phyloP scores from a whole-genome alignment of 2,329 filamentous ascomycete genomes.

The Neofusicoccum umdonicola region DNA sequence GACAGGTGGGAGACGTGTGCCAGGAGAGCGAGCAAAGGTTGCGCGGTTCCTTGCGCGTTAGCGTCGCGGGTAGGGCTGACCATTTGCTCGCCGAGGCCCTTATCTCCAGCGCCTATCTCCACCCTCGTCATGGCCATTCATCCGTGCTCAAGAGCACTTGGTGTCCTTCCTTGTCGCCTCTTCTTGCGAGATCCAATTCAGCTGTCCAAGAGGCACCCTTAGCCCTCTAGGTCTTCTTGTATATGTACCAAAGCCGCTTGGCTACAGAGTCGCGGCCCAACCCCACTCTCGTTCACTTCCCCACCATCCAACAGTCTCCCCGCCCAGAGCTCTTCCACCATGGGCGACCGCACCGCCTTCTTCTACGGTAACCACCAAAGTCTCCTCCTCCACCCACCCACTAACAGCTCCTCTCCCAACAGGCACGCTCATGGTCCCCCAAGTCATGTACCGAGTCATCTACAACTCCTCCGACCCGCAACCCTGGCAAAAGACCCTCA shows the following conservation, averaged over 20 bases:
- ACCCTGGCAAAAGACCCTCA: slow-evolving; percentile 48
- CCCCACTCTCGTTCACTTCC: background rate
- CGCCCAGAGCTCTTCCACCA: background rate
- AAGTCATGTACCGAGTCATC: slow-evolving; percentile 82
- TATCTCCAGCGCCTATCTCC: background rate
- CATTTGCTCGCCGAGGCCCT: background rate
- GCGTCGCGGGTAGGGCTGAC: slow-evolving; percentile 15
- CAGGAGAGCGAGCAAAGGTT: slow-evolving; percentile 8
- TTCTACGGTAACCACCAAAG: slow-evolving; percentile 55
- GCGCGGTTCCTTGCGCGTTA: slow-evolving; percentile 5
- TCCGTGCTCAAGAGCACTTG: too few species aligned
- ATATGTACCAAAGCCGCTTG: too few species aligned
- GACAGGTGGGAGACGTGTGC: background rate
- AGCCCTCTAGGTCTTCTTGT: too few species aligned
- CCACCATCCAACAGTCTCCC: background rate
- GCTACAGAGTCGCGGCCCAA: background rate
- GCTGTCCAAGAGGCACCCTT: too few species aligned
- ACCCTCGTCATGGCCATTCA: background rate
- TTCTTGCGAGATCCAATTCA: too few species aligned
- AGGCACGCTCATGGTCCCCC: slow-evolving; percentile 74
- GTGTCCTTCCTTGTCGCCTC: too few species aligned
- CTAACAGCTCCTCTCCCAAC: background rate
- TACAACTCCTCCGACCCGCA: slow-evolving; percentile 57
- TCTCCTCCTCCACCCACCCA: background rate
- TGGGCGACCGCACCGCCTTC: slow-evolving; percentile 51